These are phyloP conservation scores for Suhomyces terraborum DNA, from an alignment of 1,139 yeast genomes.

Conservation along the genomic window DNA sequence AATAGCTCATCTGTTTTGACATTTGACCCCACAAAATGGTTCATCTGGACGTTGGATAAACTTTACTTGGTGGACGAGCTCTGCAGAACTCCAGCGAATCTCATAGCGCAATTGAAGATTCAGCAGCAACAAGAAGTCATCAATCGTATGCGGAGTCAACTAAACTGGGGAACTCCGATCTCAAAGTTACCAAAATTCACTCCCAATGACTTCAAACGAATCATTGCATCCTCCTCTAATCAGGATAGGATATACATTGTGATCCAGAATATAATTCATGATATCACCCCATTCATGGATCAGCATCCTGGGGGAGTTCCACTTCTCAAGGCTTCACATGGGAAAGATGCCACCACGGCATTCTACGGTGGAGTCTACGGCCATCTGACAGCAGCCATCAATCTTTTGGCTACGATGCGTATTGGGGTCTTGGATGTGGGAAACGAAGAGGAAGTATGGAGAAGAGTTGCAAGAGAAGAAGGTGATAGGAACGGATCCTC, in stretches of 20 bases:
- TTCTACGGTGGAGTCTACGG: conserved; percentile 76
- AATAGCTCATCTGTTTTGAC: conserved; percentile 50
- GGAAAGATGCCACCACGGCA: conserved; percentile 72
- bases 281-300: conserved; percentile 68
- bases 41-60: conserved; percentile 41
- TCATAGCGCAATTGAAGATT: conserved; percentile 56
- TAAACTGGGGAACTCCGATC: conserved; percentile 79
- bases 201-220: conserved; percentile 52
- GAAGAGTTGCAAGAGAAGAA: conserved; percentile 47
- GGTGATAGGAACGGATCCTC: conserved; percentile 35
- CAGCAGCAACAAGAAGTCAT: conserved; percentile 67
- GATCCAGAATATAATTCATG: conserved; percentile 64
- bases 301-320: conserved; percentile 76
- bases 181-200: conserved; percentile 60
- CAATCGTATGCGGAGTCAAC: conserved; percentile 59
- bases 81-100: conserved; percentile 46
- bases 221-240: conserved; percentile 38
- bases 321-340: conserved; percentile 60
- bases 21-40: conserved; percentile 72
- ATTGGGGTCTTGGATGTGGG: conserved; percentile 77
- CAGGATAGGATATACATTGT: conserved; percentile 45
- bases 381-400: conserved; percentile 74
- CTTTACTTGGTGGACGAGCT: conserved; percentile 43
- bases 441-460: conserved; percentile 84
- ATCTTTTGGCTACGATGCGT: conserved; percentile 73